Percentiles rank a stretch among this genome's conserved stretches.
Conservation (phyloP, 2,329 filamentous ascomycete genomes). For the Trichoderma cornu-damae region DNA sequence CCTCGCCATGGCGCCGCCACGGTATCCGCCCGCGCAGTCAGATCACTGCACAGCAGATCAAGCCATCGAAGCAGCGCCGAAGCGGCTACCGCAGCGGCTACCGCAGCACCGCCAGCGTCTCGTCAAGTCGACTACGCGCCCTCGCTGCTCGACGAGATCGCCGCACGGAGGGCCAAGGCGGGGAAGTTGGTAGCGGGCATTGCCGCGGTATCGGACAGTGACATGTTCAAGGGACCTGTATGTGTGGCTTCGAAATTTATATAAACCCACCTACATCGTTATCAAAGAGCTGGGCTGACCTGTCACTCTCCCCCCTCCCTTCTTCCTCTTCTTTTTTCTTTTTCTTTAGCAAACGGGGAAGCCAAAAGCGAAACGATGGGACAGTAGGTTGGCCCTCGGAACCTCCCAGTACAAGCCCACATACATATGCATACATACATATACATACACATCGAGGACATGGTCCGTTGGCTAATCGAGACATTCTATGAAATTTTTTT, state of each 20-base stretch:
- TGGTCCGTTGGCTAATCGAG: no score
- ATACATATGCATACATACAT: neutral
- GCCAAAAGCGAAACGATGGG: slow-evolving; percentile 76
- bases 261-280: neutral
- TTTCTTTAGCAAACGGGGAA: slow-evolving; percentile 45
- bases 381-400: slow-evolving; percentile 55
- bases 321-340: no score
- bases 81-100: slow-evolving; percentile 26
- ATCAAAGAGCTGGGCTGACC: neutral
- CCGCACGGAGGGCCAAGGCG: slow-evolving; percentile 55
- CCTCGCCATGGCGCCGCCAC: slow-evolving; percentile 11
- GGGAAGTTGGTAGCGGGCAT: slow-evolving; percentile 68
- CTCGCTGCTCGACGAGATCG: slow-evolving; percentile 30
- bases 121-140: slow-evolving; percentile 24
- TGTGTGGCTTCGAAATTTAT: slow-evolving; percentile 25
- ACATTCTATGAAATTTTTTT: no score
- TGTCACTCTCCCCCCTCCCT: no score
- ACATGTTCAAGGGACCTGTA: slow-evolving; percentile 76
- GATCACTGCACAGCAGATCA: slow-evolving; percentile 22
- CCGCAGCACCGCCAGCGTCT: slow-evolving; percentile 24
- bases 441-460: no score
- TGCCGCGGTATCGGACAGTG: slow-evolving; percentile 71
- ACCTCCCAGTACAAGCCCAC: neutral
- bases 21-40: neutral
- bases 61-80: slow-evolving; percentile 25